Percentiles rank a stretch among this genome's conserved stretches.
Evolutionary conservation across 2,329 filamentous ascomycete genomes (phyloP).

Genomic region (Aureobasidium sp.): DNA sequence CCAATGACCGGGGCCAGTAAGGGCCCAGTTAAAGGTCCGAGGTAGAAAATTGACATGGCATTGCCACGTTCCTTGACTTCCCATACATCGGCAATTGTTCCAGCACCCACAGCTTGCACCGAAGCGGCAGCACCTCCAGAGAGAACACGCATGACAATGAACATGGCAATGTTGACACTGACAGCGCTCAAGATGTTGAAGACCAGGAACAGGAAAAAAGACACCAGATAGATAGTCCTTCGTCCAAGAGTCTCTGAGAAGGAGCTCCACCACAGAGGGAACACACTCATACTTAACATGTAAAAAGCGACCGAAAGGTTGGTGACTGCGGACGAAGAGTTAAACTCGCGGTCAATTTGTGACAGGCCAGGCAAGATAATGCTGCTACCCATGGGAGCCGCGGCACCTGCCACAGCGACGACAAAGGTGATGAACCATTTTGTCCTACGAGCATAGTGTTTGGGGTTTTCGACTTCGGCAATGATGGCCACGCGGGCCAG

Average conservation of each 20-base stretch:
- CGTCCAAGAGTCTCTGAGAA: conserved; percentile 68
- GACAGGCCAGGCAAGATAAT: conserved; percentile 68
- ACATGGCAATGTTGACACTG: conserved; percentile 64
- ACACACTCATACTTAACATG: conserved; percentile 77
- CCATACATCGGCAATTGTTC: conserved; percentile 78
- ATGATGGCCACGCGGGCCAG: conserved; percentile 64
- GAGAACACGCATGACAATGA: conserved; percentile 68
- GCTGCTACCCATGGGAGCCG: conserved; percentile 74
- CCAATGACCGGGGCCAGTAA: conserved; percentile 71
- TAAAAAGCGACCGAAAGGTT: conserved; percentile 74
- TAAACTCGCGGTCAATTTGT: conserved; percentile 55
- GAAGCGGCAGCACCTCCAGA: conserved; percentile 71
- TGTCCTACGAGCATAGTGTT: conserved; percentile 62
- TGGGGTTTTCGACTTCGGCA: conserved; percentile 71
- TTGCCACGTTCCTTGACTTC: conserved; percentile 62
- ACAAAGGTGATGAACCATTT: conserved; percentile 84
- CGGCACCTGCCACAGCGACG: conserved; percentile 68
- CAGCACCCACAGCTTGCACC: conserved; percentile 75
- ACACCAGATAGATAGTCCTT: conserved; percentile 69
- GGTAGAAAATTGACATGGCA: conserved; percentile 79
- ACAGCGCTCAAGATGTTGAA: conserved; percentile 65
- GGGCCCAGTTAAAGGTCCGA: conserved; percentile 70
- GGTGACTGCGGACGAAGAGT: conserved; percentile 57
- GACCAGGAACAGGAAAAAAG: conserved; percentile 64
- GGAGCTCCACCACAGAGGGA: conserved; percentile 68